Base-by-base conservation (phyloP, 2,329 filamentous ascomycete genomes). In the Penicillium verrucosum region DNA sequence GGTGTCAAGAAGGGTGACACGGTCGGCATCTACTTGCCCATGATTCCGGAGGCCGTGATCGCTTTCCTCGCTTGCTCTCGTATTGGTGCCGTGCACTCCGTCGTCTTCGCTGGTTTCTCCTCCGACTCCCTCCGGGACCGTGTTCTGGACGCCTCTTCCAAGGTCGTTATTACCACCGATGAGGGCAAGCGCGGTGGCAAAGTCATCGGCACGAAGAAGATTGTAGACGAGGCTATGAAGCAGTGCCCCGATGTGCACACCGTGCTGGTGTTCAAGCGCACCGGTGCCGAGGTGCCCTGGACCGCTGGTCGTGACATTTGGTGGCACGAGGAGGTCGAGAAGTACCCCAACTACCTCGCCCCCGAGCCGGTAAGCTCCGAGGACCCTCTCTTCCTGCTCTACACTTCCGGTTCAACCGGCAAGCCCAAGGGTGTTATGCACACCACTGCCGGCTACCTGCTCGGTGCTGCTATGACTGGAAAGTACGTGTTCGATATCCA, bases 401-500 rank as follows among this genome's bases (percentile, higher is more conserved):
- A 99, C 80, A 99, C 94, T 2, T 97, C 93, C 36, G 94, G 94
- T 40, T 97, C 93, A 1, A 99, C 94, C 9, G 94, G 94, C 62
- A 97, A 97, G 84, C 94, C 94, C 65, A 99, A 99, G 85, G 94
- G 94, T 77, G 89, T 99, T 54, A 89, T 99, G 91, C 94, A 99
- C 83, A 95, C 92, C 27, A 99, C 93, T 36, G 94, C 82, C 59
- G 94, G 94, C 50, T 99, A 97, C 74, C 84, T 99, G n/a, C 79
- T 97, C 8, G 94, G 94, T 58, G 92, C 92, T 50, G 93, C 94
- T 34, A 83, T 89, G 68, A 99, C 94, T 12, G 93, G 92, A 76
- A 99, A 97, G 79, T 97, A 99, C 75, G 93, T 97, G 60, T 99
- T 99, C 73, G 94, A 99, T 74, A 95, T 99, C 62, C 94, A 99